Evolutionary conservation across 345 rosid genomes (phyloP), one percentile per base, ranked within the genome.

Genomic region (Cardamine occulta): DNA sequence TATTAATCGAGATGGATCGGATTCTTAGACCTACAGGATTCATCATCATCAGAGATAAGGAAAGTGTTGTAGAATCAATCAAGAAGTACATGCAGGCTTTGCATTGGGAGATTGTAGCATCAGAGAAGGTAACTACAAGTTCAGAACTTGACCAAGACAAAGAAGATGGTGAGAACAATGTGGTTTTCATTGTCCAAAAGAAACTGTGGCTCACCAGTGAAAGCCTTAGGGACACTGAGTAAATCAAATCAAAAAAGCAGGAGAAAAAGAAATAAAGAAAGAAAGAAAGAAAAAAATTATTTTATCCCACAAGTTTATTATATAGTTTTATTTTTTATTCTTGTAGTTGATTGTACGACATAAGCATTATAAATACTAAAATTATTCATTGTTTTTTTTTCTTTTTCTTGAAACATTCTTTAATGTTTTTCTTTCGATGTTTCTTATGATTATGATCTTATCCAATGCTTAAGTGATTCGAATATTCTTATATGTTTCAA

Each of bases 1-100:
- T 94, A 23, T 74, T 94, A 12, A 74, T 91, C 0, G 98, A 94
- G 87, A 91, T 94, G 96, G 98, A 94, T 75, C 88, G 98, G 49
- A 86, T 94, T 42, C 90, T 94, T 65, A 85, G 98, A 76, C 98
- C 98, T 0, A 90, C 79, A 0, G 98, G 98, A 42, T 88, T 91
- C 68, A 24, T 86, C 44, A 86, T 94, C 74, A 67, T 94, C 73
- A 80, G 87, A 53, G 97, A 94, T 85, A 91, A 88, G 61, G 84
- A 81, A 72, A 54, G 85, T 0, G 82, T 86, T 56, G 78, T 90
- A 15, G 96, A 86, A 56, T 86, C 80, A 4, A 48, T 91, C 62
- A 88, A 85, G 88, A 89, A 86, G 86, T 87, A 90, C 74, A 21
- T 88, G 34, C 26, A 66, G 48, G 97, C 96, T 57, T 70, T 94